Conservation (phyloP, 345 rosid genomes). For the Kandelia obovata region DNA sequence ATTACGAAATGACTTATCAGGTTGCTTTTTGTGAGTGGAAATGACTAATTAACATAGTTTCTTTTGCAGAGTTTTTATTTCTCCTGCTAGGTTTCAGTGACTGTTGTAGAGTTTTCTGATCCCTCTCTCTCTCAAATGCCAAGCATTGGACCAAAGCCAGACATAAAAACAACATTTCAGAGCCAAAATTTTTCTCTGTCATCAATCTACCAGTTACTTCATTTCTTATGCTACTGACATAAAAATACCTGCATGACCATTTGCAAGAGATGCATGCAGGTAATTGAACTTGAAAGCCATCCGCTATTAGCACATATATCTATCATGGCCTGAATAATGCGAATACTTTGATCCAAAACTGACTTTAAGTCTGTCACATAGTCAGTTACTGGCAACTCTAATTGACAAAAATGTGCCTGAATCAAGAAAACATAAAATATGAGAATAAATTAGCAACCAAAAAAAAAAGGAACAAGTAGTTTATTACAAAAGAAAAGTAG, state of each 20-base stretch:
- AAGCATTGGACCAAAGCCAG: not conserved
- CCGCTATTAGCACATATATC: conserved; percentile 98
- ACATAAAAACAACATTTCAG: not conserved
- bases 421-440: conserved; percentile 20
- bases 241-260: conserved; percentile 93
- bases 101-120: too few relatives aligned
- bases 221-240: not conserved
- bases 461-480: not conserved
- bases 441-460: not conserved
- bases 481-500: not conserved
- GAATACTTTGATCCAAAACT: conserved; percentile 95
- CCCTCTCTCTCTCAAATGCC: too few relatives aligned
- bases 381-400: conserved; percentile 87
- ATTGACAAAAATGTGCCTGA: conserved; percentile 90
- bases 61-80: too few relatives aligned
- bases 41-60: too few relatives aligned
- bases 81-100: too few relatives aligned
- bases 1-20: too few relatives aligned
- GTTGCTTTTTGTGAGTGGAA: too few relatives aligned
- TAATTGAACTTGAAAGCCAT: conserved; percentile 87
- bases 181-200: not conserved
- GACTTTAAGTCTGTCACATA: conserved; percentile 92
- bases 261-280: conserved; percentile 96
- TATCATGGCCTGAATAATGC: conserved; percentile 96
- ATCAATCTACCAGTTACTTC: not conserved